Conservation (phyloP, 352 stramenopile species). For the Globisporangium canariense region DNA sequence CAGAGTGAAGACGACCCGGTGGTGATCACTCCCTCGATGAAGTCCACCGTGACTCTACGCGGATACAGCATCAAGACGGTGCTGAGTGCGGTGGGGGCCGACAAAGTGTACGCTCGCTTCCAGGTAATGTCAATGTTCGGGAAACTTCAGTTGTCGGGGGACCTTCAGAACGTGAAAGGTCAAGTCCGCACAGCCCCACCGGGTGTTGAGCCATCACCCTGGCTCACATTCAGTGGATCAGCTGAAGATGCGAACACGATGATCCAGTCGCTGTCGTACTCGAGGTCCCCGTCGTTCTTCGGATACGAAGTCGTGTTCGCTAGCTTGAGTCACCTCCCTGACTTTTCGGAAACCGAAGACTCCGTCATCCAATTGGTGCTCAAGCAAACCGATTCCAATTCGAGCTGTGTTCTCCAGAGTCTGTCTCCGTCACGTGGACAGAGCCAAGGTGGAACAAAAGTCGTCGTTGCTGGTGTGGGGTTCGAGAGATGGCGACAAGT, state of each 20-base stretch:
- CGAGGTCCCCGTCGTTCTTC: constrained; percentile 43
- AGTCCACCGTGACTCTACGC: constrained; percentile 30
- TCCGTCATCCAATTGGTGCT: constrained; percentile 40
- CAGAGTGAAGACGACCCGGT: constrained; percentile 44
- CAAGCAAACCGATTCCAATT: constrained; percentile 23
- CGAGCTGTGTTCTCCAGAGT: constrained; percentile 22
- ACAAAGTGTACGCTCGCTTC: constrained; percentile 37
- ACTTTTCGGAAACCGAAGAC: constrained; percentile 46
- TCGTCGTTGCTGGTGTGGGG: constrained; percentile 37
- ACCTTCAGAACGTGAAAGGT: constrained; percentile 13
- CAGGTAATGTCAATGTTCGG: constrained; percentile 48
- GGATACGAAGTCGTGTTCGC: constrained; percentile 64
- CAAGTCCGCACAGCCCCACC: constrained; percentile 24
- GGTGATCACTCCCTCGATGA: constrained; percentile 29
- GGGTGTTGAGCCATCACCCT: constrained; percentile 24
- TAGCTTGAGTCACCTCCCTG: constrained; percentile 35
- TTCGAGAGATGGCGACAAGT: constrained; percentile 30
- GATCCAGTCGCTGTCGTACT: constrained; percentile 45
- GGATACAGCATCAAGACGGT: constrained; percentile 43
- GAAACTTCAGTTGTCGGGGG: constrained; percentile 33
- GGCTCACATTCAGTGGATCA: constrained; percentile 36
- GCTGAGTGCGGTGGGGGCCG: constrained; percentile 14
- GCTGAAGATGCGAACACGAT: constrained; percentile 29
- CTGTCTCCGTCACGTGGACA: constrained; percentile 32
- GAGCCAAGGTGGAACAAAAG: constrained; percentile 34